Conservation (phyloP, 2,329 filamentous ascomycete species). For the Aureobasidium vineae region DNA sequence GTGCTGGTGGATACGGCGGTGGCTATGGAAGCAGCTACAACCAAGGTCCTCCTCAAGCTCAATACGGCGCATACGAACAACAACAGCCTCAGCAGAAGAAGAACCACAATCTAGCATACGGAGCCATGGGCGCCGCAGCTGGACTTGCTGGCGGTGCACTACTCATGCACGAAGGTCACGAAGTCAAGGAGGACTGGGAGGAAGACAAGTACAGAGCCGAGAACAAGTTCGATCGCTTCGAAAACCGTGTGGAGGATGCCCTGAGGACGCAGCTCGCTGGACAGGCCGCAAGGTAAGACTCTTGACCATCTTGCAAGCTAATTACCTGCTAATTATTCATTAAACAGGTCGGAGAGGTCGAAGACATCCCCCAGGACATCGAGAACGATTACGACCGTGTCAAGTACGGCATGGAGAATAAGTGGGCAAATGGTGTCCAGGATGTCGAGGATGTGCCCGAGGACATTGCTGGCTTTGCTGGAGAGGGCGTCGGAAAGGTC, state of each 20-base stretch:
- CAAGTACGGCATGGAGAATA: slow-evolving; percentile 35
- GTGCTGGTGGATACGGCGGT: slow-evolving; percentile 27
- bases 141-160: slow-evolving; percentile 47
- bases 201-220: slow-evolving; percentile 35
- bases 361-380: slow-evolving; percentile 42
- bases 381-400: slow-evolving; percentile 36
- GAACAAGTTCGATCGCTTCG: slow-evolving; percentile 31
- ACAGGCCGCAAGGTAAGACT: slow-evolving; percentile 41
- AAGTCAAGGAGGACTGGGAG: slow-evolving; percentile 39
- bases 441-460: slow-evolving; percentile 42
- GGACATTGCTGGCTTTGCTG: slow-evolving; percentile 42
- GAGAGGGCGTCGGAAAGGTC: slow-evolving; percentile 45
- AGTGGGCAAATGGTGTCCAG: slow-evolving; percentile 37
- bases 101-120: slow-evolving; percentile 40
- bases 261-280: slow-evolving; percentile 47
- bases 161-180: slow-evolving; percentile 48
- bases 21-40: slow-evolving; percentile 30
- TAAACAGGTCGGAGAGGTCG: slow-evolving; percentile 42
- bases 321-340: background rate
- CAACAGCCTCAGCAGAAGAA: slow-evolving; percentile 14
- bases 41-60: slow-evolving; percentile 28
- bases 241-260: slow-evolving; percentile 42
- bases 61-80: slow-evolving; percentile 25
- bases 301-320: background rate
- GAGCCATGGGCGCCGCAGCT: slow-evolving; percentile 43